These are phyloP conservation scores for Mallotus japonicus DNA, from an alignment of 441 rosid species.

Conservation along the genomic window DNA sequence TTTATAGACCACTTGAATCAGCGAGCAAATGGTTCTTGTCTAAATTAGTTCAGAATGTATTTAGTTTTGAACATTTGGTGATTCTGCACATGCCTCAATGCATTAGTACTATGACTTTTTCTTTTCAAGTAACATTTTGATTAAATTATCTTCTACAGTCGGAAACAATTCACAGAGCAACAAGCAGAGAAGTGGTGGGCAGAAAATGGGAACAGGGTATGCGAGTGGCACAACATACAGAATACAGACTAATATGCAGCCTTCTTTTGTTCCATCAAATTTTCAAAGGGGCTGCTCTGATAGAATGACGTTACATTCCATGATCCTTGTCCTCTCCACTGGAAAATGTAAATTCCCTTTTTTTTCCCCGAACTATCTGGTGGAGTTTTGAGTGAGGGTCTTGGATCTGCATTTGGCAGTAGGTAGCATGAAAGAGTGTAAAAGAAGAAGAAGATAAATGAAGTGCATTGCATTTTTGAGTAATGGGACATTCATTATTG, in stretches of 20 bases:
- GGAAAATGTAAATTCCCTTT: constrained; percentile 31
- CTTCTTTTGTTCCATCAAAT: not conserved
- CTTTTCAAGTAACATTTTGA: not conserved
- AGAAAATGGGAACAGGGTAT: constrained; percentile 58
- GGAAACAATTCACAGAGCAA: constrained; percentile 64
- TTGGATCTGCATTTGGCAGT: constrained; percentile 13
- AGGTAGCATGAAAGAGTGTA: not conserved
- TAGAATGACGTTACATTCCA: not conserved
- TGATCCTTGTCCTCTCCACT: constrained; percentile 29
- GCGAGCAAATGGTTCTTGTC: not conserved
- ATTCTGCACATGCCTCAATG: not conserved
- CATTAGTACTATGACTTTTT: not conserved
- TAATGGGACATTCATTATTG: constrained; percentile 5
- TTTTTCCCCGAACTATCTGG: constrained; percentile 9
- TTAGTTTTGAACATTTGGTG: not conserved
- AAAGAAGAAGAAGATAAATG: constrained; percentile 4
- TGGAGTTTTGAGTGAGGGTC: constrained; percentile 26
- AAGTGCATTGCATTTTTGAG: constrained; percentile 20
- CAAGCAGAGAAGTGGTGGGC: constrained; percentile 91
- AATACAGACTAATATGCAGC: constrained; percentile 26
- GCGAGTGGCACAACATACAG: constrained; percentile 54
- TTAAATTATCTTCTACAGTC: constrained; percentile 41
- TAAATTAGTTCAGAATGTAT: not conserved
- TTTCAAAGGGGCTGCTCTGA: constrained; percentile 11
- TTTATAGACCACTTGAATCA: not conserved